A percentile compares a stretch with the other conserved stretches of the same genome.
These are phyloP conservation scores for Meira miltonrushii DNA, from an alignment of 1,284 basidiomycete species.

Conservation along the genomic window DNA sequence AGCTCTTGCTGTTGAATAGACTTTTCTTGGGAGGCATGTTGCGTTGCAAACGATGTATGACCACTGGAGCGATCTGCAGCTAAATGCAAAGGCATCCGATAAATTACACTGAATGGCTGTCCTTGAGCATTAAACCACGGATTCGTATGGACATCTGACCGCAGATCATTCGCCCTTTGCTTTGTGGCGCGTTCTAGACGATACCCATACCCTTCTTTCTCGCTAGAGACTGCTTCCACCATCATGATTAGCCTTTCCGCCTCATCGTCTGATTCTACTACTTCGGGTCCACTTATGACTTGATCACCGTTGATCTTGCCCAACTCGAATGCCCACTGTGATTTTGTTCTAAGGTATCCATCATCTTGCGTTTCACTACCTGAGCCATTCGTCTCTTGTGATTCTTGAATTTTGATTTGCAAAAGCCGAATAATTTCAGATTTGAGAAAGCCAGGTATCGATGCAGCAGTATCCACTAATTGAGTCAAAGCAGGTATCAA, in stretches of 20 bases:
- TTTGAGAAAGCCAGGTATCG: constrained; percentile 7
- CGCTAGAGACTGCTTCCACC: too few relatives aligned
- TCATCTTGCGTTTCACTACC: constrained; percentile 7
- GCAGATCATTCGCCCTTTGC: too few relatives aligned
- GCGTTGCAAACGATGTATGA: not conserved
- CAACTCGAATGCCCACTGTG: constrained; percentile 3
- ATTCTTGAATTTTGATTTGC: not conserved
- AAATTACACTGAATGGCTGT: constrained; percentile 6
- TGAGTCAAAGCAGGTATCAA: not conserved
- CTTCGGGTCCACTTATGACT: too few relatives aligned
- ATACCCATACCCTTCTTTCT: too few relatives aligned
- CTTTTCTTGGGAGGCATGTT: not conserved
- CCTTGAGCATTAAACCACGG: constrained; percentile 7
- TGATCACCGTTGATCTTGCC: not conserved
- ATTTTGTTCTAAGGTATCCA: constrained; percentile 7
- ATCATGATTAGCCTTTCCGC: too few relatives aligned
- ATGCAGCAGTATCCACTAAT: not conserved
- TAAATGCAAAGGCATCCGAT: not conserved
- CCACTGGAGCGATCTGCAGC: not conserved
- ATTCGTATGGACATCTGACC: not conserved
- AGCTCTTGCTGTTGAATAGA: not conserved
- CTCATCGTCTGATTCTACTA: too few relatives aligned
- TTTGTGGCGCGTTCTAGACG: too few relatives aligned
- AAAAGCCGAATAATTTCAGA: not conserved
- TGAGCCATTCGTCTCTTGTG: not conserved